Evolutionary conservation across 495 filamentous ascomycete genomes (phyloP).

Genomic region (Podospora anserina): DNA sequence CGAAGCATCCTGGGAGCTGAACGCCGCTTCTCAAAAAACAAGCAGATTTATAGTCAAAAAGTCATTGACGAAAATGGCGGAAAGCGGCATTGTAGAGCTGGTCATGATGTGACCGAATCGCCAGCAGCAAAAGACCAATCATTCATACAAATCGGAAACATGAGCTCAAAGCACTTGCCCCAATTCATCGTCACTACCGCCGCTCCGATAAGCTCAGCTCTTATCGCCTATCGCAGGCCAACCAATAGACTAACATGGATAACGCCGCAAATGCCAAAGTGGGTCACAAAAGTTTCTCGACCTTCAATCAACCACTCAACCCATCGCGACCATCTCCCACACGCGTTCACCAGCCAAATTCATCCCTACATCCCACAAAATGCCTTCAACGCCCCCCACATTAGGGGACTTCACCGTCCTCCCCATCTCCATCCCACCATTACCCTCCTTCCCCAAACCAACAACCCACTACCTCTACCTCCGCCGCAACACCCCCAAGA

Average conservation of each 20-base stretch:
- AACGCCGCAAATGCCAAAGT: background rate
- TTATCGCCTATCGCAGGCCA: background rate
- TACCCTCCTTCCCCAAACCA: conserved; percentile 55
- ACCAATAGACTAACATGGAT: conserved; percentile 7
- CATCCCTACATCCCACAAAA: conserved; percentile 20
- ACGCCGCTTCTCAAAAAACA: background rate
- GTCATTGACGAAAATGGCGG: background rate
- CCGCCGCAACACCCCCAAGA: conserved; percentile 71
- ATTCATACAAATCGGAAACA: background rate
- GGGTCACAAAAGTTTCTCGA: conserved; percentile 21
- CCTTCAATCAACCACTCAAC: conserved; percentile 1
- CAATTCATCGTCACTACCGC: background rate
- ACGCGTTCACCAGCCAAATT: background rate
- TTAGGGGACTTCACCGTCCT: conserved; percentile 51
- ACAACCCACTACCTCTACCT: conserved; percentile 81
- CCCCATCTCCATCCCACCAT: conserved; percentile 58
- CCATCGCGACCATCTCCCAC: conserved; percentile 2
- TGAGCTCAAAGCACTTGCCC: background rate
- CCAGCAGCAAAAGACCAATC: background rate
- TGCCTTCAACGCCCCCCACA: conserved; percentile 29
- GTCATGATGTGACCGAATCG: background rate
- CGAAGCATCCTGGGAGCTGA: background rate
- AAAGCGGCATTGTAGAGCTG: background rate
- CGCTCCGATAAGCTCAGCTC: background rate
- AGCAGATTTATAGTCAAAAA: background rate